A percentile compares a stretch with the other conserved stretches of the same genome.
Evolutionary conservation across 345 rosid species (phyloP).

Genomic region (Salix dunnii): DNA sequence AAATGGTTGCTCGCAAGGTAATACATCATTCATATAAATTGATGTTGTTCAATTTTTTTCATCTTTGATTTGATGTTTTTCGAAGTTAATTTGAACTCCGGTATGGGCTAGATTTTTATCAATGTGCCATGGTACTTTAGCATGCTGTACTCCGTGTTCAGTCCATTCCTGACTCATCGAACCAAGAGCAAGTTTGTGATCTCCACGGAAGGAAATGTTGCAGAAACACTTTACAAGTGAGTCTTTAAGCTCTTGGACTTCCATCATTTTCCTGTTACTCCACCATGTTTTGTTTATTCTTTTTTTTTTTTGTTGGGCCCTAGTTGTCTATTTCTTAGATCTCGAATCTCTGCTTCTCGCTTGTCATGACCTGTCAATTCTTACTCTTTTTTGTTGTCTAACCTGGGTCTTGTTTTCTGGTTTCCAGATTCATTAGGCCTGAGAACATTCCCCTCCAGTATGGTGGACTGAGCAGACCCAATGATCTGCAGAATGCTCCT

Average conservation of each 20-base stretch:
- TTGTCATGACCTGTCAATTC: not conserved
- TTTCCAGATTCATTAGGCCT: constrained; percentile 70
- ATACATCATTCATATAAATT: no score
- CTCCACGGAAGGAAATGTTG: constrained; percentile 80
- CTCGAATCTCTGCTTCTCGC: not conserved
- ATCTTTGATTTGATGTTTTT: not conserved
- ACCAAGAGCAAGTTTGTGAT: constrained; percentile 96
- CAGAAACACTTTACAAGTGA: constrained; percentile 95
- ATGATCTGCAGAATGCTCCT: constrained; percentile 57
- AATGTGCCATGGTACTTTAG: constrained; percentile 99
- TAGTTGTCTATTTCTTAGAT: not conserved
- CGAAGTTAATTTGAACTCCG: not conserved
- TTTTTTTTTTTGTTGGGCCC: not conserved
- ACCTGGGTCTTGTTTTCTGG: not conserved
- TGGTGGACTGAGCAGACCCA: constrained; percentile 77
- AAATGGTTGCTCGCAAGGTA: constrained; percentile 99
- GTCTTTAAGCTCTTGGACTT: not conserved
- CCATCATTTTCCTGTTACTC: not conserved
- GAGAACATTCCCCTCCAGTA: constrained; percentile 91
- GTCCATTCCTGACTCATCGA: constrained; percentile 88
- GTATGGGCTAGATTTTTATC: constrained; percentile 63
- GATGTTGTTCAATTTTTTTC: not conserved
- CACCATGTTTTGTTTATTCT: not conserved
- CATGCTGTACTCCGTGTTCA: constrained; percentile 73
- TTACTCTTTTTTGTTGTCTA: no score